Evolutionary conservation across 495 filamentous ascomycete genomes (phyloP).

Genomic region (Neurospora sp.): DNA sequence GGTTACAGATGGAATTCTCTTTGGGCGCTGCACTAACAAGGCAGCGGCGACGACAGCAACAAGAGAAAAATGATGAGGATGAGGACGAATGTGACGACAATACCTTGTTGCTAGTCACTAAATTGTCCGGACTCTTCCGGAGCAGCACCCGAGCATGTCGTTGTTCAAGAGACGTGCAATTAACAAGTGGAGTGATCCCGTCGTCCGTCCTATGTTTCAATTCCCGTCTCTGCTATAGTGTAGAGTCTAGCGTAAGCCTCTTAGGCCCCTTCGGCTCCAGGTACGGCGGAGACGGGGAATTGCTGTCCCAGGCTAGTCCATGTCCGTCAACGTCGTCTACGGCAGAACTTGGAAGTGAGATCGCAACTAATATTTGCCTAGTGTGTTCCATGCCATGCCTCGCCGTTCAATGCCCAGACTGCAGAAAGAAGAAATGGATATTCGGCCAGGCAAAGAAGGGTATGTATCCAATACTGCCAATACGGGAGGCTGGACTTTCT

Average conservation of each 20-base stretch:
- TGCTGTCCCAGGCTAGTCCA: not conserved
- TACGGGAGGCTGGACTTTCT: not conserved
- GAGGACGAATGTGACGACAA: not conserved
- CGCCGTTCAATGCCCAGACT: not conserved
- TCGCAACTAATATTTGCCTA: not conserved
- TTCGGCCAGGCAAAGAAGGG: not conserved
- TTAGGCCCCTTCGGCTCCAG: not conserved
- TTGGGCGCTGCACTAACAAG: not conserved
- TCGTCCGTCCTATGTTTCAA: not conserved
- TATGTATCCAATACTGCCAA: not conserved
- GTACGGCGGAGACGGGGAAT: not conserved
- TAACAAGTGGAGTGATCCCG: not conserved
- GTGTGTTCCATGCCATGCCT: not conserved
- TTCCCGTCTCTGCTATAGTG: not conserved
- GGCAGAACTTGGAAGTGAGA: not conserved
- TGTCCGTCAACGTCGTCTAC: not conserved
- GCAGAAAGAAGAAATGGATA: not conserved
- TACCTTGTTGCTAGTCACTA: not conserved
- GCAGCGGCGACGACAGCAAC: not conserved
- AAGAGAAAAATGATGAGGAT: not conserved
- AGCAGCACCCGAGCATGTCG: not conserved
- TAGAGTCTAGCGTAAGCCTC: not conserved
- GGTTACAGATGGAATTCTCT: not conserved
- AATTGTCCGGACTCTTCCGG: not conserved
- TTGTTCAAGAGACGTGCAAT: not conserved